Percentiles rank a stretch among this genome's conserved stretches.
These are phyloP conservation scores for Ceratobasidium theobromae DNA, from an alignment of 1,284 basidiomycete species.

Conservation along the genomic window DNA sequence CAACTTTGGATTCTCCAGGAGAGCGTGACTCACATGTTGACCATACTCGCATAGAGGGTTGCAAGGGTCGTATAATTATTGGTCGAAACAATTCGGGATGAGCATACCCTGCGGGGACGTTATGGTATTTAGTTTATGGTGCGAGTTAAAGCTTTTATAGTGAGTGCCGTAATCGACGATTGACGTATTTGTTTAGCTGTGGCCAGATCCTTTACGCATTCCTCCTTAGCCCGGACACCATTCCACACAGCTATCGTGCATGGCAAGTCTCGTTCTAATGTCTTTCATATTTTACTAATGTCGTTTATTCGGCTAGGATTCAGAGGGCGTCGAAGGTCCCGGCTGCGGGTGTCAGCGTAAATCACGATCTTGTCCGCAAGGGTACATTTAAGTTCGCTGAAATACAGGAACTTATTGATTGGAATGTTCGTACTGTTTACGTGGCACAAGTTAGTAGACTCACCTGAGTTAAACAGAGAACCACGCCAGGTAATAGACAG, in stretches of 20 bases:
- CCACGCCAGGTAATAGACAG: conserved; percentile 35
- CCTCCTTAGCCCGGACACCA: conserved; percentile 78
- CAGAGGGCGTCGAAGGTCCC: conserved; percentile 67
- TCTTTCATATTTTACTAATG: no score
- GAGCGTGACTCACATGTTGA: not conserved
- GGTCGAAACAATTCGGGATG: conserved; percentile 64
- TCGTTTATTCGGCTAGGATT: no score
- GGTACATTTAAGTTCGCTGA: conserved; percentile 58
- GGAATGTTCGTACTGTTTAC: conserved; percentile 48
- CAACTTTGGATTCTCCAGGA: not conserved
- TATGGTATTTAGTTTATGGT: conserved; percentile 81
- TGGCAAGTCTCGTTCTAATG: no score
- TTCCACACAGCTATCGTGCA: conserved; percentile 70
- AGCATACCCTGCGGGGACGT: conserved; percentile 83
- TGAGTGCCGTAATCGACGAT: not conserved
- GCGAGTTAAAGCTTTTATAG: conserved; percentile 37
- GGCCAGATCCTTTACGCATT: conserved; percentile 89
- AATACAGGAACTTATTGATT: conserved; percentile 56
- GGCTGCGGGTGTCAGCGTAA: conserved; percentile 59
- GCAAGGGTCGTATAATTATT: conserved; percentile 80
- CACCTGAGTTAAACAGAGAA: conserved; percentile 19
- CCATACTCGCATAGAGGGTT: conserved; percentile 58
- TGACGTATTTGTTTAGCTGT: conserved; percentile 52
- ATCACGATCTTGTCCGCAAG: conserved; percentile 60
- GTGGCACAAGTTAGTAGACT: not conserved